These are phyloP conservation scores for Murraya paniculata DNA, from an alignment of 345 rosid genomes.

Conservation along the genomic window DNA sequence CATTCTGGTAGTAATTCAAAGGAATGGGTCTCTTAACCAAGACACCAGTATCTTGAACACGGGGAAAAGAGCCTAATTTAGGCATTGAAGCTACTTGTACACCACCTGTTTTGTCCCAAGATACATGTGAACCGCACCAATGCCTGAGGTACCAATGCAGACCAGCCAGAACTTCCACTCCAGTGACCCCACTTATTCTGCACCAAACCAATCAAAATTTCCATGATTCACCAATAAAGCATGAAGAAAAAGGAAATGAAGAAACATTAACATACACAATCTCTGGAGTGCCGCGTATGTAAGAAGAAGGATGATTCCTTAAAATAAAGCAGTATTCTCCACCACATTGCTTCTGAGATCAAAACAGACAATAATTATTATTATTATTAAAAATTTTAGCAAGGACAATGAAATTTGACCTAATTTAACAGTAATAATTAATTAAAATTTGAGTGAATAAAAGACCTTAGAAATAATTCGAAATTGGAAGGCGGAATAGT, in stretches of 20 bases:
- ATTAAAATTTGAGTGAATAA: not conserved
- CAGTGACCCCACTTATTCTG: slow-evolving; percentile 63
- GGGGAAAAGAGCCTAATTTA: slow-evolving; percentile 48
- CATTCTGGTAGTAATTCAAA: slow-evolving; percentile 81
- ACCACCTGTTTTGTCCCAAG: slow-evolving; percentile 78
- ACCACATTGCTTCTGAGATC: slow-evolving; percentile 46
- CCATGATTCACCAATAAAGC: not conserved
- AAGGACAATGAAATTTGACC: not conserved
- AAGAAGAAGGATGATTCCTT: slow-evolving; percentile 32
- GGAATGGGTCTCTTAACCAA: slow-evolving; percentile 55
- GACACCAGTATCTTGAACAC: slow-evolving; percentile 41
- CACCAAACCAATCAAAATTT: slow-evolving; percentile 19
- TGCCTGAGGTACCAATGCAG: slow-evolving; percentile 67
- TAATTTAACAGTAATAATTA: not conserved
- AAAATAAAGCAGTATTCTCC: slow-evolving; percentile 50
- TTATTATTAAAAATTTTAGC: not conserved
- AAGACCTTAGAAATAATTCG: slow-evolving; percentile 50
- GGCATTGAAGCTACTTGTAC: slow-evolving; percentile 45
- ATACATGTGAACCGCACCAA: slow-evolving; percentile 62
- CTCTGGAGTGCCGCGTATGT: slow-evolving; percentile 33
- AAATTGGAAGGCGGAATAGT: slow-evolving; percentile 48
- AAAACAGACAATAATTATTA: not conserved
- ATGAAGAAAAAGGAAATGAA: not conserved
- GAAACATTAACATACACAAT: slow-evolving; percentile 33
- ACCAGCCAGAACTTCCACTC: slow-evolving; percentile 63